Percentiles rank a stretch among this genome's conserved stretches.
phyloP scores from a whole-genome alignment of 2,329 filamentous ascomycete species.

The Chaetomiaceae sp. region DNA sequence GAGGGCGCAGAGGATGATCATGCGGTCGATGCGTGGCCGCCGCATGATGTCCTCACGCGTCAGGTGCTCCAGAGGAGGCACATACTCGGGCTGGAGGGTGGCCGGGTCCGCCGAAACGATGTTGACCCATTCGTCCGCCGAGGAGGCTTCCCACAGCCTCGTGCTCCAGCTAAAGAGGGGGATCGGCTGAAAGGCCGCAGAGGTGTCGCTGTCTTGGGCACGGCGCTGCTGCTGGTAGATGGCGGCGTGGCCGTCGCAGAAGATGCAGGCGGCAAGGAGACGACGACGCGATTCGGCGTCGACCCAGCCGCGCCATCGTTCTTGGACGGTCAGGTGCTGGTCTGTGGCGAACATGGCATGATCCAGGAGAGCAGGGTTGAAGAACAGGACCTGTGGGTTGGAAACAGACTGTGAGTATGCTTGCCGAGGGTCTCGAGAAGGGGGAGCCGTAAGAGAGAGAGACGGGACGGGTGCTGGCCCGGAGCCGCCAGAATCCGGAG shows the following conservation, averaged over 20 bases:
- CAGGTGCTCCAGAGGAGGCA: constrained; percentile 33
- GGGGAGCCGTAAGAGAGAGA: constrained; percentile 19
- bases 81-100: constrained; percentile 27
- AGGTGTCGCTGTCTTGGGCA: constrained; percentile 36
- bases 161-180: constrained; percentile 44
- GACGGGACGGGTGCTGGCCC: constrained; percentile 10
- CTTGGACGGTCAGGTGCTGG: constrained; percentile 19
- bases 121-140: constrained; percentile 43
- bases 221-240: constrained; percentile 50
- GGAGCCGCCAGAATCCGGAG: constrained; percentile 16
- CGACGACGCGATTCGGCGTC: constrained; percentile 49
- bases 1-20: constrained; percentile 38
- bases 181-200: constrained; percentile 36
- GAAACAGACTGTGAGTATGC: constrained; percentile 30
- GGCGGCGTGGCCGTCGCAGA: constrained; percentile 53
- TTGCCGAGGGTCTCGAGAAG: constrained; percentile 21
- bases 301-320: constrained; percentile 50
- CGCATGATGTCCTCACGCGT: constrained; percentile 35
- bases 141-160: constrained; percentile 47
- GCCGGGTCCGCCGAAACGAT: constrained; percentile 29
- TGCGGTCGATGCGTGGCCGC: constrained; percentile 37
- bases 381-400: constrained; percentile 30
- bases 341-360: constrained; percentile 17
- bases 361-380: constrained; percentile 26
- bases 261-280: constrained; percentile 52